phyloP scores from a whole-genome alignment of 345 rosid species.

The Lumnitzera littorea region DNA sequence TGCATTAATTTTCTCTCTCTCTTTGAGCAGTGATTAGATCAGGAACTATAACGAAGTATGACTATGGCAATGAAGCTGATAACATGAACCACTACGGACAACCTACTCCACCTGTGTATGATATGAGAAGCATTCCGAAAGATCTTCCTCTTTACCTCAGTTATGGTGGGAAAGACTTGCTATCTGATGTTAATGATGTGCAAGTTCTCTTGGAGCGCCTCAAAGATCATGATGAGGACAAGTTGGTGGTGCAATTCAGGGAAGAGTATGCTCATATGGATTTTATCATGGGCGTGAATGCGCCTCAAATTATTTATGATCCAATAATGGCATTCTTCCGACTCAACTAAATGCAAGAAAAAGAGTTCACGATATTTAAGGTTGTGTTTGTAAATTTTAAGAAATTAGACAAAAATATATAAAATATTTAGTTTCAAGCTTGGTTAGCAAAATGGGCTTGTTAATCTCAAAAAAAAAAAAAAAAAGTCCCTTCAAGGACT shows the following conservation, averaged over 20 bases:
- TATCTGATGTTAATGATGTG: slow-evolving; percentile 37
- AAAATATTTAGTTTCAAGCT: no score
- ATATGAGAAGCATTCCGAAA: slow-evolving; percentile 34
- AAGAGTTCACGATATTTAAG: background rate
- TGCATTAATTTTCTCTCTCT: background rate
- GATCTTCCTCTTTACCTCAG: slow-evolving; percentile 39
- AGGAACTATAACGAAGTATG: slow-evolving; percentile 20
- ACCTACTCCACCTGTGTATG: slow-evolving; percentile 38
- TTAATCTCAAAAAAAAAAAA: no score
- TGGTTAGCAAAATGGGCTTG: no score
- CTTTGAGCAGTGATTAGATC: slow-evolving; percentile 27
- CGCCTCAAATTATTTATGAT: slow-evolving; percentile 28
- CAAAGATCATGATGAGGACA: slow-evolving; percentile 28
- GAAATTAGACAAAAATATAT: no score
- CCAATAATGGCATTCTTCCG: slow-evolving; percentile 36
- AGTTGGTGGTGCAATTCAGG: slow-evolving; percentile 25
- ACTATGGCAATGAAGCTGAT: slow-evolving; percentile 2
- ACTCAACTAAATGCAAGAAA: slow-evolving; percentile 13
- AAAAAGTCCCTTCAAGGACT: no score
- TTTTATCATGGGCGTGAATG: slow-evolving; percentile 32
- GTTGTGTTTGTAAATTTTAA: no score
- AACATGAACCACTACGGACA: slow-evolving; percentile 43
- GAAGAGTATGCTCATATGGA: slow-evolving; percentile 42
- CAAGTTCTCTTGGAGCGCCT: slow-evolving; percentile 22
- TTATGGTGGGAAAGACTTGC: slow-evolving; percentile 40